Percentiles rank a stretch among this genome's conserved stretches.
Conservation (phyloP, 768 basidiomycete species). For the Mycena galopus region DNA sequence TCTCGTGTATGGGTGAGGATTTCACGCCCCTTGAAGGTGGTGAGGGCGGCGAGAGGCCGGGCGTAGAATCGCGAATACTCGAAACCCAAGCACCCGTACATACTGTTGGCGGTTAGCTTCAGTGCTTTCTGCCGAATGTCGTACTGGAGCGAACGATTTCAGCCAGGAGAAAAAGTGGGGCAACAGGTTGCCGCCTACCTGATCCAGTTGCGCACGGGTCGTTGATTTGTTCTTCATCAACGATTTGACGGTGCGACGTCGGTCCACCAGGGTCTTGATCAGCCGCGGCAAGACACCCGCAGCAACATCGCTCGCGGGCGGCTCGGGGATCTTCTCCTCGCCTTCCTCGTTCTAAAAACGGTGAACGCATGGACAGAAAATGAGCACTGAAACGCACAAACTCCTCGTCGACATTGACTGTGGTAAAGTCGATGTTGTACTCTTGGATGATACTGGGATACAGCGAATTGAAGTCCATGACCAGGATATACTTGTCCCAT, state of each 20-base stretch:
- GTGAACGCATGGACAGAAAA: constrained; percentile 6
- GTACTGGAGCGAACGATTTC: constrained; percentile 63
- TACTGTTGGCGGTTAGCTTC: constrained; percentile 98
- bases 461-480: constrained; percentile 99
- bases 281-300: constrained; percentile 97
- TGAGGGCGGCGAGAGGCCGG: constrained; percentile 94
- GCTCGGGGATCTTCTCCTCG: constrained; percentile 92
- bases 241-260: constrained; percentile 90
- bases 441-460: constrained; percentile 99
- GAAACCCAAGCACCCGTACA: constrained; percentile 99
- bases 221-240: constrained; percentile 92
- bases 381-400: constrained; percentile 35
- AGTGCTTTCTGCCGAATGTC: constrained; percentile 98
- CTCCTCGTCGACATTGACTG: constrained; percentile 82
- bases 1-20: constrained; percentile 95
- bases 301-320: constrained; percentile 75
- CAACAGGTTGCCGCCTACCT: constrained; percentile 63
- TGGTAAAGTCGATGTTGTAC: constrained; percentile 99
- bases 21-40: constrained; percentile 97
- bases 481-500: constrained; percentile 96
- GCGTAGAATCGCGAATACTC: constrained; percentile 98
- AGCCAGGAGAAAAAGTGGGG: neutral
- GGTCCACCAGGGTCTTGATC: constrained; percentile 94
- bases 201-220: constrained; percentile 81
- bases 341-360: constrained; percentile 51